These are phyloP conservation scores for Citeromyces matritensis DNA, from an alignment of 805 yeast genomes.

Conservation along the genomic window DNA sequence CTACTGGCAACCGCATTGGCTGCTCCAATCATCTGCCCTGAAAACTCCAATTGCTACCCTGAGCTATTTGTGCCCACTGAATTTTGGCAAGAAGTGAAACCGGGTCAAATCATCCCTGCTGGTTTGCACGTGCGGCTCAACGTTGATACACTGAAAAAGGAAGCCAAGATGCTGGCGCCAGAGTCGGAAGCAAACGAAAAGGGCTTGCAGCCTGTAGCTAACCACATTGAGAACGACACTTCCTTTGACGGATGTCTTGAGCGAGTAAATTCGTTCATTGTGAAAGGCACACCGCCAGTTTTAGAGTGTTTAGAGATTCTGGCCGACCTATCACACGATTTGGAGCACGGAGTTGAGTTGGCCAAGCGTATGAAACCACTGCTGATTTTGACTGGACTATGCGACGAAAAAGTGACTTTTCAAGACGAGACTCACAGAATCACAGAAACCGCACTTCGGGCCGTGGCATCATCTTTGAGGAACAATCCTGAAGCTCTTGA, in stretches of 20 bases:
- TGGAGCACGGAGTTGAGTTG: constrained; percentile 42
- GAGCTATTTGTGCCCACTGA: constrained; percentile 41
- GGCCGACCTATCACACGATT: constrained; percentile 38
- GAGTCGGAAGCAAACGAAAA: constrained; percentile 3
- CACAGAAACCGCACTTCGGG: constrained; percentile 40
- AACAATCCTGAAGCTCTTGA: constrained; percentile 40
- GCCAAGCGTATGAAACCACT: constrained; percentile 17
- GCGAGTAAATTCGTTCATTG: constrained; percentile 2
- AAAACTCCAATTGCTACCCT: constrained; percentile 37
- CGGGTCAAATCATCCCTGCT: constrained; percentile 65
- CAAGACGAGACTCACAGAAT: constrained; percentile 4
- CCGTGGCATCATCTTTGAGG: constrained; percentile 54
- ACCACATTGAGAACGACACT: background rate
- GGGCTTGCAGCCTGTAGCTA: background rate
- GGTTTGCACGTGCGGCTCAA: constrained; percentile 71
- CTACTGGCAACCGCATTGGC: no score
- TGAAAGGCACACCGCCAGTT: background rate
- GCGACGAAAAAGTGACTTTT: constrained; percentile 4
- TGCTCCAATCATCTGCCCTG: no score
- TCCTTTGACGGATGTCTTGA: constrained; percentile 5
- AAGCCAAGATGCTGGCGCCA: constrained; percentile 44
- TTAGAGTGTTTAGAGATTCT: constrained; percentile 1
- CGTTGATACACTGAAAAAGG: constrained; percentile 52
- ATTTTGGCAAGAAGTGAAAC: constrained; percentile 57
- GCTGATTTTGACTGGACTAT: constrained; percentile 13